A percentile compares a stretch with the other conserved stretches of the same genome.
These are phyloP conservation scores for Albophoma yamanashiensis DNA, from an alignment of 2,329 filamentous ascomycete species.

Conservation along the genomic window DNA sequence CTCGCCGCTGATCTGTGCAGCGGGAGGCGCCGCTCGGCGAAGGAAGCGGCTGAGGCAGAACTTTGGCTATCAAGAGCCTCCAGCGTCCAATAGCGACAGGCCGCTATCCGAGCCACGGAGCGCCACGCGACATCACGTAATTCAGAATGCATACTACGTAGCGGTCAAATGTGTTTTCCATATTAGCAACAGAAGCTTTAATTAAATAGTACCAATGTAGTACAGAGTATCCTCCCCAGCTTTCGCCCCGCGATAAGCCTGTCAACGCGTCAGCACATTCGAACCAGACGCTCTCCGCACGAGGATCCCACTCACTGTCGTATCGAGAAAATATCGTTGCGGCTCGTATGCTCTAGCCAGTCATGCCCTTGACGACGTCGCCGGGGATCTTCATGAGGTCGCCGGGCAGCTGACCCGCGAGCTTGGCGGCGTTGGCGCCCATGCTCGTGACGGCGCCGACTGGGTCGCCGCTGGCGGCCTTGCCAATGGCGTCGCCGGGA, in stretches of 20 bases:
- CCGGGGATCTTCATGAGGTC: neutral
- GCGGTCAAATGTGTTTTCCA: neutral
- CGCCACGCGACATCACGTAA: neutral
- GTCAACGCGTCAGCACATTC: neutral
- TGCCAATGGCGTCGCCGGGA: slow-evolving; percentile 4
- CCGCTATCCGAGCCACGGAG: too few species aligned
- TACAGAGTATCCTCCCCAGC: neutral
- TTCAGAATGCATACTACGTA: too few species aligned
- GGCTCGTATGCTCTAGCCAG: neutral
- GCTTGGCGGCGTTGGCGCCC: neutral
- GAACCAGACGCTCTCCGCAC: too few species aligned
- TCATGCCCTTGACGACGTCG: neutral
- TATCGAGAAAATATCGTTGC: neutral
- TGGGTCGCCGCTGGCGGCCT: slow-evolving; percentile 1
- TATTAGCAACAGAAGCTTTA: neutral
- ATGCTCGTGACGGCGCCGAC: neutral
- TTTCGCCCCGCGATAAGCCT: neutral
- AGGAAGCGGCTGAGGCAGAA: too few species aligned
- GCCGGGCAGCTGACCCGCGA: neutral
- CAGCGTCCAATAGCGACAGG: neutral
- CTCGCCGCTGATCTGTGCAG: neutral
- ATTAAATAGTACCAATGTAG: neutral
- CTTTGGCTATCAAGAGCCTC: neutral
- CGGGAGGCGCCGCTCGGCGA: neutral
- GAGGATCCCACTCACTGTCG: neutral